phyloP scores from a whole-genome alignment of 73 alveolate species.

The Stentor roeselii region DNA sequence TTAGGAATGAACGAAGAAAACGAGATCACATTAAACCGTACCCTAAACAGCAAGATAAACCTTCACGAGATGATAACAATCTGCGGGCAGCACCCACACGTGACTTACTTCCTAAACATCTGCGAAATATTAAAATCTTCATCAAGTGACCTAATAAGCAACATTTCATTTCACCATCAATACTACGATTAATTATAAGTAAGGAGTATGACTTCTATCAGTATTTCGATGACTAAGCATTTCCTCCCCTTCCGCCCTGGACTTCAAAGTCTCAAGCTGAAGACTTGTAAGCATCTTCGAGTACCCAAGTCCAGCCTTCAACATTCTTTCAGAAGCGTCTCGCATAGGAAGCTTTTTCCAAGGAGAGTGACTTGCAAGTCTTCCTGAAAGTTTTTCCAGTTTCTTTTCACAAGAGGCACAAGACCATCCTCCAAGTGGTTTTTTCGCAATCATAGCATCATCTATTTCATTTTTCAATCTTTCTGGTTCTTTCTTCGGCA shows the following conservation, averaged over 20 bases:
- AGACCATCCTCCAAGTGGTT: conserved; percentile 83
- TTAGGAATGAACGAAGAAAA: not conserved
- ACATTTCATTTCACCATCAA: too few relatives aligned
- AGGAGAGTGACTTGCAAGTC: not conserved
- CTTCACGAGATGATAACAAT: not conserved
- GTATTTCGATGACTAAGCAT: not conserved
- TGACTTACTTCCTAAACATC: not conserved
- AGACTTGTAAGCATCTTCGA: not conserved
- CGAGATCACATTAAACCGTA: not conserved
- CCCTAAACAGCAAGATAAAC: not conserved
- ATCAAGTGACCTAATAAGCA: too few relatives aligned
- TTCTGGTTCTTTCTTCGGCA: not conserved
- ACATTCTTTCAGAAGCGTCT: not conserved
- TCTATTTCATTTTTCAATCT: conserved; percentile 35
- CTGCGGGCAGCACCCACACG: not conserved
- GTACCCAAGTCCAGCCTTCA: not conserved
- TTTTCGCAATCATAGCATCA: conserved; percentile 78
- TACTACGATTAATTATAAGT: too few relatives aligned
- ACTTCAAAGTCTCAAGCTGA: not conserved
- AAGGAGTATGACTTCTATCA: conserved; percentile 19
- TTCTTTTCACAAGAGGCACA: conserved; percentile 93
- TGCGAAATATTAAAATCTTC: not conserved
- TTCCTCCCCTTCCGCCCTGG: not conserved
- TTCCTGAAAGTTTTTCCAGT: not conserved
- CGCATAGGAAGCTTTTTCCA: not conserved